These are phyloP conservation scores for Parietaria judaica DNA, from an alignment of 306 rosid genomes.

Conservation along the genomic window DNA sequence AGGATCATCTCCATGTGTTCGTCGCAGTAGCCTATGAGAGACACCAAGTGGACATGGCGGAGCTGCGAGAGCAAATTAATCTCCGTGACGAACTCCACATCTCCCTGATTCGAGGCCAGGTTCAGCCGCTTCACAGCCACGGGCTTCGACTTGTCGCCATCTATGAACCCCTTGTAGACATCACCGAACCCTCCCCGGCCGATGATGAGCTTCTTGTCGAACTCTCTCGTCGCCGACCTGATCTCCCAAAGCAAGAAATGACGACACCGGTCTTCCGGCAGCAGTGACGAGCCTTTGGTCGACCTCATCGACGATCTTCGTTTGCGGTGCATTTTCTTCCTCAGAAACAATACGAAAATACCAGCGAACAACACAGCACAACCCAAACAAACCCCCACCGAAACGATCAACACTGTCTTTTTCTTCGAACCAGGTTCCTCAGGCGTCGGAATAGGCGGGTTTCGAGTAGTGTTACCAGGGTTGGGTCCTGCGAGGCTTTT, in stretches of 20 bases:
- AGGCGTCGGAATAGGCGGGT: not conserved
- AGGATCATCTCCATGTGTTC: not conserved
- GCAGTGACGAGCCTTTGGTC: not conserved
- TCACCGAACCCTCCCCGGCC: slow-evolving; percentile 2
- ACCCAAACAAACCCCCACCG: not conserved
- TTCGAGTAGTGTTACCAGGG: not conserved
- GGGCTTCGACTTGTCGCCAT: not conserved
- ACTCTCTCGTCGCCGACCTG: slow-evolving; percentile 8
- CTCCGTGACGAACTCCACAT: slow-evolving; percentile 3
- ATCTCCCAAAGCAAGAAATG: slow-evolving; percentile 10
- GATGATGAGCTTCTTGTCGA: not conserved
- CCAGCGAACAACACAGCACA: not conserved
- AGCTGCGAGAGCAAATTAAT: slow-evolving; percentile 3
- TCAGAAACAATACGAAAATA: not conserved
- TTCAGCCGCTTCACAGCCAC: slow-evolving; percentile 8
- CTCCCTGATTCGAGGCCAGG: not conserved
- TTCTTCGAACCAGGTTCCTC: not conserved
- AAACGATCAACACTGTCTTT: not conserved
- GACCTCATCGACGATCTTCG: not conserved
- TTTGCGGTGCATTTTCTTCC: not conserved
- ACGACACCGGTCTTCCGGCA: not conserved
- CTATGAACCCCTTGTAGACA: slow-evolving; percentile 4
- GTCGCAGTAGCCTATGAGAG: slow-evolving; percentile 13
- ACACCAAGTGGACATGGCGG: slow-evolving; percentile 11
- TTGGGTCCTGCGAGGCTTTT: not conserved